Base-by-base conservation (phyloP, 495 filamentous ascomycete species). In the Sporormia fimetaria region DNA sequence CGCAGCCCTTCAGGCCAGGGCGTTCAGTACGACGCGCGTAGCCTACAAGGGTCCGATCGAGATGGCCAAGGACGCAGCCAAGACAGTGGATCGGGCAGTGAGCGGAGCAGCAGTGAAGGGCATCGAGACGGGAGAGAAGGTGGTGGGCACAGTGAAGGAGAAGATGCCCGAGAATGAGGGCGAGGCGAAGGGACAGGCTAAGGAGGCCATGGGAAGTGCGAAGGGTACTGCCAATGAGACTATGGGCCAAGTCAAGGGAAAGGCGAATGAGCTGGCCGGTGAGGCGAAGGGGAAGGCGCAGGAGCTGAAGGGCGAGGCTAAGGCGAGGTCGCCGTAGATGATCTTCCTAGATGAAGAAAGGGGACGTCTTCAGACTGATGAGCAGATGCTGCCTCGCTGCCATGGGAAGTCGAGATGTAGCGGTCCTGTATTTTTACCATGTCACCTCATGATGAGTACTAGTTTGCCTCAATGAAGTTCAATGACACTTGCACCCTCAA, bases 121-220 rank as follows among this genome's bases (percentile, higher is more conserved):
- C 16, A 77, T 80, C 44, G 66, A 80, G 56, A 70, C 60, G 25
- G 69, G 73, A 76, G 73, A 74, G 42, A 31, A 68, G 58, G 68
- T 62, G 22, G 48, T 62, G 12, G 21, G 57, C 8, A 63, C 62
- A 31, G 35, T 67, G 33, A 69, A 70, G 49, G 49, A 65, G 3
- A 51, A 52, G 21, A 38, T 69, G 62, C 36, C 61, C 37, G 59
- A 58, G 42, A 61, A 61, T 44, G 65, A 64, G 1, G 68, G 64
- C 16, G 48, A 67, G 39, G 66, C 60, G 12, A 64, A 69, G 57
- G 61, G 58, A 28, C 61, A 56, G 42, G 51, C 49, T 2, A 6
- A 44, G 10, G 58, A 65, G 42, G 8, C 57, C 30, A 40, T 48
- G 38, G 68, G 46, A 53, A 57, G 62, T 49, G 67, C 44, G 12